A percentile compares a stretch with the other conserved stretches of the same genome.
Conservation (phyloP, 768 basidiomycete genomes). For the Suillus subalutaceus region DNA sequence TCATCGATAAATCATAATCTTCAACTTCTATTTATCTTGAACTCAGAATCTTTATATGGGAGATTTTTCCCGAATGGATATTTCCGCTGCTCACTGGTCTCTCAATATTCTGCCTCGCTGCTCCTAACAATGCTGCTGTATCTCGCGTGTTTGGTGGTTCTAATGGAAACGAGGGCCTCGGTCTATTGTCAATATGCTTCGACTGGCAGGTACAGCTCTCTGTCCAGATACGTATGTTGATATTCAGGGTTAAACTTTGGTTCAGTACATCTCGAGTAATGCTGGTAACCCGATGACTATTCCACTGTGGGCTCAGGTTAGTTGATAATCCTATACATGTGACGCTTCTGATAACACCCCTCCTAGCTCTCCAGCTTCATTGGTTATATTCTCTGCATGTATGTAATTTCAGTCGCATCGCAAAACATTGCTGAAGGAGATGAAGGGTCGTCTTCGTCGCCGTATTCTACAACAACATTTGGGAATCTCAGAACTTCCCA, state of each 20-base stretch:
- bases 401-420: background rate
- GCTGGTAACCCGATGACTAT: constrained; percentile 51
- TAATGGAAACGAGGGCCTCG: constrained; percentile 65
- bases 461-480: constrained; percentile 51
- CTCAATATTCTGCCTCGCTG: constrained; percentile 57
- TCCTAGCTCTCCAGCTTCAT: constrained; percentile 45
- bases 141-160: constrained; percentile 64
- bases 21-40: background rate
- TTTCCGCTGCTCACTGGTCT: constrained; percentile 52
- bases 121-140: constrained; percentile 50
- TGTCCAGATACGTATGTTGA: constrained; percentile 37
- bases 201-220: constrained; percentile 53
- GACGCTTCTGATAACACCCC: background rate
- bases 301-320: constrained; percentile 52
- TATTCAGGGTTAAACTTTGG: constrained; percentile 42
- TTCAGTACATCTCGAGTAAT: constrained; percentile 30
- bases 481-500: constrained; percentile 62
- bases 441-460: constrained; percentile 34
- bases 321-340: background rate
- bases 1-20: background rate
- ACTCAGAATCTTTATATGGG: constrained; percentile 45
- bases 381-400: constrained; percentile 57
- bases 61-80: constrained; percentile 41
- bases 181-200: constrained; percentile 57
- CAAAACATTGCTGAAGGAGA: background rate